These are phyloP conservation scores for Erodium moschatum DNA, from an alignment of 441 rosid species.

Conservation along the genomic window DNA sequence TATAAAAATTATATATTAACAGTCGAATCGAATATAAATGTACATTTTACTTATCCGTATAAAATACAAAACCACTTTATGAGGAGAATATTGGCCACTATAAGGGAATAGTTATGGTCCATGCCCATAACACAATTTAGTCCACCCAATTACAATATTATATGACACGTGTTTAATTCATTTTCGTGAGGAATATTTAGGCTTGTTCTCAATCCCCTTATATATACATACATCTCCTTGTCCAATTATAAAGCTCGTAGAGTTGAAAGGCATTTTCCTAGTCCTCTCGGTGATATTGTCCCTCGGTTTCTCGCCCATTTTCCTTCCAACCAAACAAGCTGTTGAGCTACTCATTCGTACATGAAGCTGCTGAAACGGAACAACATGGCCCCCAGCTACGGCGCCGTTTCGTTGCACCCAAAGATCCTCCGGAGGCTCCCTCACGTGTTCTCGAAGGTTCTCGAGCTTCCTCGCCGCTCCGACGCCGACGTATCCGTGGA, in stretches of 20 bases:
- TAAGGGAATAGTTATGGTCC: background rate
- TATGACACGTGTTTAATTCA: background rate
- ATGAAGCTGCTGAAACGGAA: background rate
- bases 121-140: background rate
- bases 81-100: background rate
- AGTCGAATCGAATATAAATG: too few species aligned
- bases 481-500: constrained; percentile 22
- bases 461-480: constrained; percentile 27
- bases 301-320: background rate
- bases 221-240: too few species aligned
- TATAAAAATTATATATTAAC: too few species aligned
- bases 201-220: background rate
- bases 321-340: background rate
- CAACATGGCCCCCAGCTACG: background rate
- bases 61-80: background rate
- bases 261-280: too few species aligned
- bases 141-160: background rate
- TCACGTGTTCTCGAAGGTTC: constrained; percentile 27
- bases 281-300: background rate
- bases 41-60: too few species aligned
- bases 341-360: background rate
- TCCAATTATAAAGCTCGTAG: too few species aligned
- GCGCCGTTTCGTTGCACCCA: background rate
- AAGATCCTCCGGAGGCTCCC: constrained; percentile 27
- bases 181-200: too few species aligned